Evolutionary conservation across 331 rosid genomes (phyloP).

Genomic region (Quercus phellos): DNA sequence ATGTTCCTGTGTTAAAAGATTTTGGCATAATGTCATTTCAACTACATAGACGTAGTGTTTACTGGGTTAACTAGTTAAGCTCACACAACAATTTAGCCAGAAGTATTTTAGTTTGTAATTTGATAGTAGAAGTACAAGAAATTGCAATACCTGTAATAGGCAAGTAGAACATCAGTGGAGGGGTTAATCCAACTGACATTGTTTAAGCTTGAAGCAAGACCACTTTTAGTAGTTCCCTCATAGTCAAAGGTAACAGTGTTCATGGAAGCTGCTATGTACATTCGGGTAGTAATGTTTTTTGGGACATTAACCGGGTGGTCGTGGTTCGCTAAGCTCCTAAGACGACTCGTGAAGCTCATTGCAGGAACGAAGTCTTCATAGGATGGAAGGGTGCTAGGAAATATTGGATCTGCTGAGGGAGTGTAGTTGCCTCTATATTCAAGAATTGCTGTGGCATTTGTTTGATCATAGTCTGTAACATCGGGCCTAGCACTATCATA

Average conservation of each 20-base stretch:
- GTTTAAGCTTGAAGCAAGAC: background rate
- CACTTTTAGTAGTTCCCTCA: background rate
- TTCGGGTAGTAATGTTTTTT: background rate
- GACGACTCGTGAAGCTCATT: background rate
- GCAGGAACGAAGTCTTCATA: background rate
- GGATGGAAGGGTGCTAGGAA: background rate
- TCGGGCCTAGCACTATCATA: background rate
- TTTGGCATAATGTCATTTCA: background rate
- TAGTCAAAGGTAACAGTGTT: background rate
- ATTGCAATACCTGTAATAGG: background rate
- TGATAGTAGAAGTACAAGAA: background rate
- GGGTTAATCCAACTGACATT: slow-evolving; percentile 3
- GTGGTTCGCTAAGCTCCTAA: background rate
- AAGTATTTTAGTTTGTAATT: background rate
- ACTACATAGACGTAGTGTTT: background rate
- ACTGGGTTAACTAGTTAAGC: no score
- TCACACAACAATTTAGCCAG: no score
- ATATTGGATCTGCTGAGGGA: background rate
- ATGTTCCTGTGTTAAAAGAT: background rate
- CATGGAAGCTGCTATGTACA: background rate
- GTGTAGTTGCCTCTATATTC: background rate
- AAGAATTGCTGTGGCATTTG: background rate
- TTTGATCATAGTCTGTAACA: background rate
- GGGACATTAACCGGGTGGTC: slow-evolving; percentile 5
- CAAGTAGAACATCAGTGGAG: background rate